These are phyloP conservation scores for Ulota crispa DNA, from an alignment of 225 moss, liverwort and hornwort genomes.

Conservation along the genomic window DNA sequence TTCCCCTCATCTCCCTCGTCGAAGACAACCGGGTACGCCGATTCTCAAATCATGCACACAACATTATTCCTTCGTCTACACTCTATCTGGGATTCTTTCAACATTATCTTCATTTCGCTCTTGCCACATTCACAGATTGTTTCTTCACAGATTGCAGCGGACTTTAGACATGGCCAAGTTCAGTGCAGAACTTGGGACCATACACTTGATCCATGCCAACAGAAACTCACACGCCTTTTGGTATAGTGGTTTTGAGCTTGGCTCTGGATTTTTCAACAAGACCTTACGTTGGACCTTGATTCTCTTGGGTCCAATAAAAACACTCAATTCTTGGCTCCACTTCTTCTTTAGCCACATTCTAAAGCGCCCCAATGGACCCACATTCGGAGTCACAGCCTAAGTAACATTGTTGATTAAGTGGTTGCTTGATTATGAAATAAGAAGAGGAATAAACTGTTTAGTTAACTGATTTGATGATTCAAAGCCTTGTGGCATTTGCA, in stretches of 20 bases:
- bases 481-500: not conserved
- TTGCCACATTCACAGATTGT: not conserved
- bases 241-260: not conserved
- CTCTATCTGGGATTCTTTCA: not conserved
- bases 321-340: not conserved
- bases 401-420: not conserved
- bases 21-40: constrained; percentile 69
- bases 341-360: not conserved
- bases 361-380: not conserved
- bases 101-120: not conserved
- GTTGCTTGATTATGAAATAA: not conserved
- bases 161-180: not conserved
- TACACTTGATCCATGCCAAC: not conserved
- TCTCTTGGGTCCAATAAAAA: not conserved
- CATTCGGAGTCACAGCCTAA: not conserved
- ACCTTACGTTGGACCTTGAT: not conserved
- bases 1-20: constrained; percentile 87
- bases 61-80: not conserved
- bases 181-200: not conserved
- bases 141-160: not conserved
- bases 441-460: not conserved
- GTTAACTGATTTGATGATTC: not conserved
- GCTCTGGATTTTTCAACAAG: not conserved
- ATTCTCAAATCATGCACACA: not conserved
- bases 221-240: not conserved